Evolutionary conservation across 116 monocot genomes (phyloP).

Genomic region (Cymodocea nodosa): DNA sequence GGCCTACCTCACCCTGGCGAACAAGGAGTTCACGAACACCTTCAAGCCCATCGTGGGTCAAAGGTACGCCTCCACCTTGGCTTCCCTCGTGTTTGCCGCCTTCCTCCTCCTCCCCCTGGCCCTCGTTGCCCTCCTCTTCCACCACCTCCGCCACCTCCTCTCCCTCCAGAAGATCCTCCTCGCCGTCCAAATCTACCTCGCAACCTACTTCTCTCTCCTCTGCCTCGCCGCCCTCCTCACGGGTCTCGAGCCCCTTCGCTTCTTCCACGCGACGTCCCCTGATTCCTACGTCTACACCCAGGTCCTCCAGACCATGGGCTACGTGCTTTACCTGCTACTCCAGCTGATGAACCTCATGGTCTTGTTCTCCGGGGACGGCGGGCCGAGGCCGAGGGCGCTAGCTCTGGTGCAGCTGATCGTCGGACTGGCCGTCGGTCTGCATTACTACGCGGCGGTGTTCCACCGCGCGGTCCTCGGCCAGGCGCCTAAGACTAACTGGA

Average conservation of each 20-base stretch:
- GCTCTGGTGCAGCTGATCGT: conserved; percentile 49
- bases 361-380: conserved; percentile 21
- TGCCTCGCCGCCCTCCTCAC: conserved; percentile 45
- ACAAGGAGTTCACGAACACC: conserved; percentile 38
- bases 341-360: conserved; percentile 44
- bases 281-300: conserved; percentile 54
- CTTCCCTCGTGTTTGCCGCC: conserved; percentile 27
- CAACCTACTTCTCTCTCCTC: conserved; percentile 79
- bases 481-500: conserved; percentile 66
- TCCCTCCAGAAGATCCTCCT: conserved; percentile 40
- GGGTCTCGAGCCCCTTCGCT: conserved; percentile 64
- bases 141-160: conserved; percentile 31
- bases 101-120: conserved; percentile 46
- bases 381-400: conserved; percentile 12
- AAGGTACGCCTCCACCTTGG: conserved; percentile 43
- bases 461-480: conserved; percentile 70
- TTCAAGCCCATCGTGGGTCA: conserved; percentile 60
- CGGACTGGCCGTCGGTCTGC: conserved; percentile 64
- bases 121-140: conserved; percentile 36
- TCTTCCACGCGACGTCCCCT: conserved; percentile 68
- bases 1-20: conserved; percentile 53
- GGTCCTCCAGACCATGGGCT: conserved; percentile 59
- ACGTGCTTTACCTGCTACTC: conserved; percentile 39
- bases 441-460: conserved; percentile 77
- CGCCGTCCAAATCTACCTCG: conserved; percentile 57